Evolutionary conservation across 2,329 filamentous ascomycete species (phyloP), one percentile per base, ranked within the genome.

Genomic region (Neofusicoccum laricinum): DNA sequence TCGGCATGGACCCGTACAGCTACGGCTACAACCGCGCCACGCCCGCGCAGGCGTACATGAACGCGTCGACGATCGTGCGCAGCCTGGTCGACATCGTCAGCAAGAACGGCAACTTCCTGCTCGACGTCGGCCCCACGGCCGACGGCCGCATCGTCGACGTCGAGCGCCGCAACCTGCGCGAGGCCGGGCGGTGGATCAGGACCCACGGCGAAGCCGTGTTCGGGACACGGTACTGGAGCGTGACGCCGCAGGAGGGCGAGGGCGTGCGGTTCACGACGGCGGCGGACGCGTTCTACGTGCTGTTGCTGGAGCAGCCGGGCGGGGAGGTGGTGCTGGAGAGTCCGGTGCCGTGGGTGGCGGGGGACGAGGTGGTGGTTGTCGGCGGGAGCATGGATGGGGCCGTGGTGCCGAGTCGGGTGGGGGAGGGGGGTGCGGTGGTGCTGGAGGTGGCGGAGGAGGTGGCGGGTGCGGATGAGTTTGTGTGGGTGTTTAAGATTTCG

Each of bases 21-120:
- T 87, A 87, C 68, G 85, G 85, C 2, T 88, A 84, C 73, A 87
- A 88, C 70, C 76, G 80, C 8, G 84, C 84, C 1, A 88, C 85
- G 0, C 77, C 81, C 0, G 68, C 73, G 2, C 70, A 68, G 0
- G 76, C 75, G 12, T 86, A 86, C 70, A 82, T 87, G 79, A 85
- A 81, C 46, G 81, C 84, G 0, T 76, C 71, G 7, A 77, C 73
- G 0, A 76, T 87, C 21, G 76, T 87, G 0, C 73, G 74, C 14
- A 77, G 75, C 3, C 77, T 85, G 0, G 77, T 85, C 2, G 83
- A 86, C 65, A 84, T 85, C 66, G 78, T 83, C 0, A 77, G 76
- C 65, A 85, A 85, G 71, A 85, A 85, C 64, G 84, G 84, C 0
- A 87, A 87, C 67, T 77, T 86, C 61, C 67, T 87, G 61, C 77